phyloP scores from a whole-genome alignment of 352 stramenopile species.

The Globisporangium paroecandrum region DNA sequence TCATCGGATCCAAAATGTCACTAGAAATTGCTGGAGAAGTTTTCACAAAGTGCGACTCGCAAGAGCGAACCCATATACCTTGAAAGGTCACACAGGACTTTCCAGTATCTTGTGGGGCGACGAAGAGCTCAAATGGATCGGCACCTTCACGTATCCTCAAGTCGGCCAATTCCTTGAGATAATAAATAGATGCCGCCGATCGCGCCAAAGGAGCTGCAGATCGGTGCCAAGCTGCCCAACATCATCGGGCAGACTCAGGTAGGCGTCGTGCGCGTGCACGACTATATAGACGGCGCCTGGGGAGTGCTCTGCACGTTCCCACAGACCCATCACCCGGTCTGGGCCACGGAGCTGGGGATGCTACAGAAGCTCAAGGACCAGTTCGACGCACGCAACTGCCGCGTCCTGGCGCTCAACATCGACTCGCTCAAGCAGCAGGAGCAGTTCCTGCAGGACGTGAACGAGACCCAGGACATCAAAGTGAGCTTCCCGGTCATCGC shows the following conservation, averaged over 20 bases:
- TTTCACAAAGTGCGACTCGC: neutral
- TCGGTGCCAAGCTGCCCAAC: conserved; percentile 70
- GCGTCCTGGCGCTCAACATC: conserved; percentile 52
- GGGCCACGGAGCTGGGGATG: conserved; percentile 74
- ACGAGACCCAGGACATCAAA: conserved; percentile 80
- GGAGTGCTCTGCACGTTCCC: conserved; percentile 70
- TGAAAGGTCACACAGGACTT: conserved; percentile 17
- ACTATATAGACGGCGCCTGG: conserved; percentile 73
- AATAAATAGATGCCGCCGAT: conserved; percentile 20
- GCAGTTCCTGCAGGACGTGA: conserved; percentile 66
- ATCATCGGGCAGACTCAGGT: conserved; percentile 69
- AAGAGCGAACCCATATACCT: conserved; percentile 8
- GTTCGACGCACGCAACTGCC: conserved; percentile 71
- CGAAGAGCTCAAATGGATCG: neutral
- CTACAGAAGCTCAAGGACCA: conserved; percentile 78
- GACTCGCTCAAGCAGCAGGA: conserved; percentile 40
- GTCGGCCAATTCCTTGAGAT: neutral
- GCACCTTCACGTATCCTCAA: neutral
- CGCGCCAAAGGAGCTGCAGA: conserved; percentile 43
- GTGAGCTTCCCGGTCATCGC: conserved; percentile 67
- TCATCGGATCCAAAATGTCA: neutral
- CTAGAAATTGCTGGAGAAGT: neutral
- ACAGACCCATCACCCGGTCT: conserved; percentile 68
- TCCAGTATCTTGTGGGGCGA: neutral
- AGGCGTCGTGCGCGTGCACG: conserved; percentile 62